phyloP scores from a whole-genome alignment of 768 basidiomycete genomes.

The Fistulinella prunicolor region DNA sequence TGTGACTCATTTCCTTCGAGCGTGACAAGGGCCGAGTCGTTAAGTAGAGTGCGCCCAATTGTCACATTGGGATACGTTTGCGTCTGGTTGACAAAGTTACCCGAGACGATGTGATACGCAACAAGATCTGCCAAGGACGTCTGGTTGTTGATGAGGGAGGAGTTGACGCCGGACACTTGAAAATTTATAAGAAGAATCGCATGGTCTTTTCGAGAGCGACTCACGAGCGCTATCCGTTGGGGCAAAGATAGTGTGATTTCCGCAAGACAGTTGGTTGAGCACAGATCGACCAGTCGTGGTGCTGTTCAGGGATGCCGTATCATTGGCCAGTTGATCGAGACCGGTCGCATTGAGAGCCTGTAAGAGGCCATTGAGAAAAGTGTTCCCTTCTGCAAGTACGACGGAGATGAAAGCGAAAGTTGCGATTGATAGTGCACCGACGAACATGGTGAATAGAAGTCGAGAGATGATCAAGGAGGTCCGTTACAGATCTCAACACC shows the following conservation, averaged over 20 bases:
- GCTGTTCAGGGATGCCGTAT: slow-evolving; percentile 41
- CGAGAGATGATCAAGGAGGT: background rate
- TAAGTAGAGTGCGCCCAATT: slow-evolving; percentile 62
- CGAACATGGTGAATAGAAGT: slow-evolving; percentile 20
- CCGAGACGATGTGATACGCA: slow-evolving; percentile 56
- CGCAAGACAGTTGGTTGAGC: slow-evolving; percentile 41
- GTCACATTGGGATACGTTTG: slow-evolving; percentile 54
- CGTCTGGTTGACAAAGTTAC: slow-evolving; percentile 45
- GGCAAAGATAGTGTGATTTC: slow-evolving; percentile 53
- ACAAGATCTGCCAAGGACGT: slow-evolving; percentile 45
- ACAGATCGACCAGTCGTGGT: slow-evolving; percentile 43
- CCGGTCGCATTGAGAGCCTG: slow-evolving; percentile 38
- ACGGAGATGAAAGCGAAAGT: slow-evolving; percentile 26
- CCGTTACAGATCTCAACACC: no score
- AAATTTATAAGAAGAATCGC: slow-evolving; percentile 1
- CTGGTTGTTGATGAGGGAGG: slow-evolving; percentile 27
- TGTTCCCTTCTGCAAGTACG: slow-evolving; percentile 32
- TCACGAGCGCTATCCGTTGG: slow-evolving; percentile 55
- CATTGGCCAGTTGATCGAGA: slow-evolving; percentile 41
- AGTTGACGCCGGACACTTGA: slow-evolving; percentile 5
- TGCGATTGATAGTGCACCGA: background rate
- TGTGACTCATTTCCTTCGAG: slow-evolving; percentile 60
- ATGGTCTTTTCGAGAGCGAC: slow-evolving; percentile 12
- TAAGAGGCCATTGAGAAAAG: slow-evolving; percentile 29
- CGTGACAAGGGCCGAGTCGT: slow-evolving; percentile 42